These are phyloP conservation scores for Fusarium duplospermum DNA, from an alignment of 2,329 filamentous ascomycete species.

Conservation along the genomic window DNA sequence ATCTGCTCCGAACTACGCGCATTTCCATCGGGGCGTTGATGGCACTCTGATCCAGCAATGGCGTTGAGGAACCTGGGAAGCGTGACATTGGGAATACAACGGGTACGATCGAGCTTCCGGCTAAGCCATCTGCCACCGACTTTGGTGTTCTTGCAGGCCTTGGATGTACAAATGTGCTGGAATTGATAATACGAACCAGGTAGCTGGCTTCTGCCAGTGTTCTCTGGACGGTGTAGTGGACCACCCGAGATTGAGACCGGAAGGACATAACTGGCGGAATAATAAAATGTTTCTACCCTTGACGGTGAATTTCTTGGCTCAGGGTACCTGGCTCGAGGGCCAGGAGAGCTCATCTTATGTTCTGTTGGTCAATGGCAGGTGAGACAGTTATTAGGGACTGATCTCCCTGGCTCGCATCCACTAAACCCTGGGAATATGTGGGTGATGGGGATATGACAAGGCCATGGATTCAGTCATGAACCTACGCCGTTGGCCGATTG, in stretches of 20 bases:
- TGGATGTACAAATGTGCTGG: conserved; percentile 44
- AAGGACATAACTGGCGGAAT: background rate
- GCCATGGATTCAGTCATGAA: background rate
- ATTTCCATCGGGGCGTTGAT: conserved; percentile 30
- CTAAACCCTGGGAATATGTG: background rate
- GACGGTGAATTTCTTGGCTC: background rate
- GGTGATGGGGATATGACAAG: background rate
- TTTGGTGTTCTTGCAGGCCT: conserved; percentile 41
- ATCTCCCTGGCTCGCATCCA: background rate
- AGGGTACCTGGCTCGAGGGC: background rate
- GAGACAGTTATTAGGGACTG: background rate
- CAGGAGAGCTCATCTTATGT: background rate
- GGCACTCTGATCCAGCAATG: conserved; percentile 42
- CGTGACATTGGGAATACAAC: conserved; percentile 42
- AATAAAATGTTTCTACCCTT: background rate
- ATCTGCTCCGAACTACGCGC: conserved; percentile 17
- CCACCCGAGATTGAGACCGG: conserved; percentile 3
- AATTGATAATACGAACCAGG: conserved; percentile 34
- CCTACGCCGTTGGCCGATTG: background rate
- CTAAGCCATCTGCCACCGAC: conserved; percentile 36
- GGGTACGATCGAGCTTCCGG: conserved; percentile 39
- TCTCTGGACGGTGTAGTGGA: conserved; percentile 1
- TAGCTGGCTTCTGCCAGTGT: conserved; percentile 20
- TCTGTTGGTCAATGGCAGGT: background rate
- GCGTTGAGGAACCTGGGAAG: conserved; percentile 45